Base-by-base conservation (phyloP, 2,329 filamentous ascomycete genomes). In the Chaetothyriales sp. region DNA sequence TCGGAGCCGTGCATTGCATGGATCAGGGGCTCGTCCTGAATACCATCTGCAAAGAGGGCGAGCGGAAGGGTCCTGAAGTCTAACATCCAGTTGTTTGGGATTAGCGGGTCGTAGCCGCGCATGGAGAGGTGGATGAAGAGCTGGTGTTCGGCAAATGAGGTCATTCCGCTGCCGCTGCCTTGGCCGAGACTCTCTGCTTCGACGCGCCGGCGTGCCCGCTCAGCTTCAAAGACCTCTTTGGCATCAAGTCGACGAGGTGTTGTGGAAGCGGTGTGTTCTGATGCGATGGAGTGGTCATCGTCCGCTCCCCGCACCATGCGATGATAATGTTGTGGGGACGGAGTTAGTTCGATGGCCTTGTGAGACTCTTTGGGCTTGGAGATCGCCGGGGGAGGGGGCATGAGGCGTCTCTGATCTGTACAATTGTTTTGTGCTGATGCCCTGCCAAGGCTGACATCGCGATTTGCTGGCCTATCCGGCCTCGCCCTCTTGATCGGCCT, bases 101-200 rank as follows among this genome's bases (percentile, higher is more conserved):
- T 61, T 1, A 81, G 62, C 8, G 78, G 73, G 63, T 80, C 77
- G 49, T 73, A 74, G 15, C 78, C 77, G 44, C 77, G 75, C 65
- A 74, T 71, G 5, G 70, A 70, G 28, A 81, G 69, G 52, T 74
- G 74, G 52, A 73, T 71, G 56, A 75, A 75, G 2, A 81, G 65
- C 33, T 71, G 70, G 43, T 74, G 70, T 51, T 79, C 75, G 49
- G 74, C 72, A 22, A 72, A 66, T 2, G 70, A 67, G 18, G 22
- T 22, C 15, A 28, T 28, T 73, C 74, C 81, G 45, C 72, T 70
- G 22, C 67, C 66, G 8, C 58, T 60, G 40, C 58, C 55, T 9
- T 63, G 58, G 2, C 70, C 69, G 4, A 76, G 62, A 46, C 65
- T 61, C 20, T 68, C 57, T 1, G 66, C 63, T n/a, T 62, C 61